A percentile compares a stretch with the other conserved stretches of the same genome.
Conservation (phyloP, 2,329 filamentous ascomycete species). For the Fusarium pseudonygamai region DNA sequence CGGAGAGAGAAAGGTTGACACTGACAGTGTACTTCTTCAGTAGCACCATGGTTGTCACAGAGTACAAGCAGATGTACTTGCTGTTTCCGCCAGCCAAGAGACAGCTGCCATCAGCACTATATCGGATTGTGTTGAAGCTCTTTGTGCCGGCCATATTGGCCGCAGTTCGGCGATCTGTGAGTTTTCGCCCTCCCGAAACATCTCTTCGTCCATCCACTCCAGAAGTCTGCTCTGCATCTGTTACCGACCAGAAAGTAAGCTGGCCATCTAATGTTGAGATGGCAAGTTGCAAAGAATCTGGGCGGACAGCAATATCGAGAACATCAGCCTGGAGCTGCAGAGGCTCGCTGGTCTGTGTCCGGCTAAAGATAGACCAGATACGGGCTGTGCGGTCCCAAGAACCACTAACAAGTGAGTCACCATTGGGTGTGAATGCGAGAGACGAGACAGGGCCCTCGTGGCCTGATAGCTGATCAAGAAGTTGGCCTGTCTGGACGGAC, state of each 20-base stretch:
- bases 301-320: constrained; percentile 84
- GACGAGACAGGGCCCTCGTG: constrained; percentile 95
- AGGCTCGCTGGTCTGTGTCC: constrained; percentile 94
- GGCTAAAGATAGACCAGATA: constrained; percentile 93
- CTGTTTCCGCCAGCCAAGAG: constrained; percentile 92
- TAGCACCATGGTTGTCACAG: constrained; percentile 89
- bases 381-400: constrained; percentile 97
- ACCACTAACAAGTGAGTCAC: constrained; percentile 83
- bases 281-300: constrained; percentile 90
- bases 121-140: constrained; percentile 85
- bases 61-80: constrained; percentile 98
- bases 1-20: constrained; percentile 93
- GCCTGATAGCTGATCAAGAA: constrained; percentile 88
- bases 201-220: constrained; percentile 91
- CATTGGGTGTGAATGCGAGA: constrained; percentile 88
- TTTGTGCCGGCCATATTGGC: constrained; percentile 93
- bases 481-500: constrained; percentile 97
- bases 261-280: constrained; percentile 94
- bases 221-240: constrained; percentile 85
- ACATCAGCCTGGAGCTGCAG: constrained; percentile 93
- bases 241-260: constrained; percentile 92
- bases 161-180: constrained; percentile 87
- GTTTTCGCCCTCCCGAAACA: constrained; percentile 89
- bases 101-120: constrained; percentile 92
- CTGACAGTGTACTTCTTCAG: constrained; percentile 96